Evolutionary conservation across 768 basidiomycete species (phyloP), one percentile per base, ranked within the genome.

Genomic region (Epithele typhae): DNA sequence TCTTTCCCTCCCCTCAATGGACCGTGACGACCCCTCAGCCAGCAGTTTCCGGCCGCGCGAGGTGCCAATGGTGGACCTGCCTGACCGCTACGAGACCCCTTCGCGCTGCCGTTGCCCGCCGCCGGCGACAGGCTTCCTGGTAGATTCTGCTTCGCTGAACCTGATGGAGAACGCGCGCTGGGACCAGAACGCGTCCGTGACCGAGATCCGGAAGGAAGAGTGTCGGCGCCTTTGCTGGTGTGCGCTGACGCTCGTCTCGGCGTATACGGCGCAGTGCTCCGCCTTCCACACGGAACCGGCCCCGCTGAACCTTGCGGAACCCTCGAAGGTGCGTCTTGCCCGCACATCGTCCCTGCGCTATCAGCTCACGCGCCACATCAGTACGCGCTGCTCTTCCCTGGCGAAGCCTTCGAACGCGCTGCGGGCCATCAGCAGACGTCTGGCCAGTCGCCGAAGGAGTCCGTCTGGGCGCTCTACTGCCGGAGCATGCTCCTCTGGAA

Each of bases 401-500:
- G 85, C 1, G 87, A 91, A 63, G 73, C 76, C 6, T 66, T 74
- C 35, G 78, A 82, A 57, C 77, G 78, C 41, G 48, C 55, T 42
- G 45, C 66, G 63, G 17, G 56, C 58, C 54, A 58, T 25, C 71
- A 68, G 46, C 64, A 67, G 34, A 64, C 68, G 44, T 50, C 40
- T 19, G 66, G 66, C 43, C 73, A 72, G 25, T 82, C 82, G 15
- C 74, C 81, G 14, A 90, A 88, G 60, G 84, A 90, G 51, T 81
- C 82, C 14, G 74, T 91, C 1, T 90, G 87, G 87, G 87, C 85
- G 0, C 68, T 91, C 22, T 87, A 87, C 56, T 88, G 86, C 64
- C 80, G 88, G 25, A 80, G 79, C 59, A 85, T 90, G 83, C 73
- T 91, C 9, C 69, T 90, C 3, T 91, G 87, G 86, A 84, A 78